Percentiles rank a stretch among this genome's conserved stretches.
These are phyloP conservation scores for Fusarium sterilihyphosum DNA, from an alignment of 2,329 filamentous ascomycete genomes.

Conservation along the genomic window DNA sequence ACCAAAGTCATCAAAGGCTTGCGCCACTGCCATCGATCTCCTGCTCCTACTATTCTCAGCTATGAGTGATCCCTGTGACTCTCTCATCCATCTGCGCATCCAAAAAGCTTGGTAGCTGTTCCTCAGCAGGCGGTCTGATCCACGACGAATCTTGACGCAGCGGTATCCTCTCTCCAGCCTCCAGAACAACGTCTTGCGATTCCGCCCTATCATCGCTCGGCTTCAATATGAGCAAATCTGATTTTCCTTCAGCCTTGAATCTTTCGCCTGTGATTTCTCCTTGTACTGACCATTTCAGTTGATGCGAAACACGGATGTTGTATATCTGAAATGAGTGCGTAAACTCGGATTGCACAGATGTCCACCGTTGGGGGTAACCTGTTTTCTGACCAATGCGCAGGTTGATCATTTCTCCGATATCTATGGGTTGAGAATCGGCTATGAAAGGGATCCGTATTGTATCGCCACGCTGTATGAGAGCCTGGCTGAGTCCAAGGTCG, in stretches of 20 bases:
- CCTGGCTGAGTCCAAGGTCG: not conserved
- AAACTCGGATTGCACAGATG: not conserved
- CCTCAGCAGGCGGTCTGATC: not conserved
- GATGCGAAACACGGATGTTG: conserved; percentile 41
- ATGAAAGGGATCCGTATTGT: conserved; percentile 8
- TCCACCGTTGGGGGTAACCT: not conserved
- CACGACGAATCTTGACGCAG: not conserved
- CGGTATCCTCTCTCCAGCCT: too few species aligned
- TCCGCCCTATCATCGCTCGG: not conserved
- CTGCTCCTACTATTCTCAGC: fast-evolving
- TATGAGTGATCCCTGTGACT: fast-evolving
- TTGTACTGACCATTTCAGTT: conserved; percentile 26
- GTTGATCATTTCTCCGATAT: conserved; percentile 13
- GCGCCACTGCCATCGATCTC: fast-evolving
- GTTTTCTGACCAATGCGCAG: not conserved
- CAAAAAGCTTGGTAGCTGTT: not conserved
- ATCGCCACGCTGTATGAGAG: fast-evolving
- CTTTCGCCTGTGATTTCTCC: not conserved
- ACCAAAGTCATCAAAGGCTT: not conserved
- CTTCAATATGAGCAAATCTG: not conserved
- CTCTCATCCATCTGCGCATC: not conserved
- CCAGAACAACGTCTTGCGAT: not conserved
- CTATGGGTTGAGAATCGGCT: not conserved
- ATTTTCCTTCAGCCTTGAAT: not conserved
- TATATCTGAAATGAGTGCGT: conserved; percentile 38